Conservation (phyloP, 1,284 basidiomycete genomes). For the Coniophora puteana region DNA sequence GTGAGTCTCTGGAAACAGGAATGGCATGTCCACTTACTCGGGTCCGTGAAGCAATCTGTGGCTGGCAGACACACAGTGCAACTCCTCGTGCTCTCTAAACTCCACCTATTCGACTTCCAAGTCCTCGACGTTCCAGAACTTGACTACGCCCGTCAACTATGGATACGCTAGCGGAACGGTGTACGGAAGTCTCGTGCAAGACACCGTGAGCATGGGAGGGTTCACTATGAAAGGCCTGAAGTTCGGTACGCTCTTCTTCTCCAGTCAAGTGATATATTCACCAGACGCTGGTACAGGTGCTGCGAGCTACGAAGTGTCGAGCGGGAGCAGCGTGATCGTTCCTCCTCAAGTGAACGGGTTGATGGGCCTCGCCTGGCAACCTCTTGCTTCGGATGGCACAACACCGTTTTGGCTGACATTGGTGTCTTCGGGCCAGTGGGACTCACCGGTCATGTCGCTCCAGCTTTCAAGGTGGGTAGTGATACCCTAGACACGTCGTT, state of each 20-base stretch:
- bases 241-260: slow-evolving; percentile 29
- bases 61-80: slow-evolving; percentile 18
- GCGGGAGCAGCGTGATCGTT: slow-evolving; percentile 20
- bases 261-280: slow-evolving; percentile 3
- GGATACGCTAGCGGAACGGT: slow-evolving; percentile 54
- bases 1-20: slow-evolving; percentile 18
- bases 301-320: slow-evolving; percentile 16
- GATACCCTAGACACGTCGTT: slow-evolving; percentile 10
- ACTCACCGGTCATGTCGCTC: slow-evolving; percentile 36
- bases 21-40: slow-evolving; percentile 1
- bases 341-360: slow-evolving; percentile 32
- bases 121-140: slow-evolving; percentile 18
- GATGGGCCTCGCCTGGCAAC: slow-evolving; percentile 41
- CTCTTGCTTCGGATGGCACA: slow-evolving; percentile 28
- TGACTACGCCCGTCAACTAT: slow-evolving; percentile 36
- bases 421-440: slow-evolving; percentile 27
- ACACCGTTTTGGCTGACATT: slow-evolving; percentile 50
- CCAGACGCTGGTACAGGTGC: slow-evolving; percentile 11
- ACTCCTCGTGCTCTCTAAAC: background rate
- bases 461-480: slow-evolving; percentile 15
- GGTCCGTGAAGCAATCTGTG: slow-evolving; percentile 17
- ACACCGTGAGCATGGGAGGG: slow-evolving; percentile 43
- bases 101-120: slow-evolving; percentile 8
- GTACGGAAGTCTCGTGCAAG: slow-evolving; percentile 40
- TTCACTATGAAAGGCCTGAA: slow-evolving; percentile 36